These are phyloP conservation scores for Papiliotrema terrestris DNA, from an alignment of 1,284 basidiomycete species.

Conservation along the genomic window DNA sequence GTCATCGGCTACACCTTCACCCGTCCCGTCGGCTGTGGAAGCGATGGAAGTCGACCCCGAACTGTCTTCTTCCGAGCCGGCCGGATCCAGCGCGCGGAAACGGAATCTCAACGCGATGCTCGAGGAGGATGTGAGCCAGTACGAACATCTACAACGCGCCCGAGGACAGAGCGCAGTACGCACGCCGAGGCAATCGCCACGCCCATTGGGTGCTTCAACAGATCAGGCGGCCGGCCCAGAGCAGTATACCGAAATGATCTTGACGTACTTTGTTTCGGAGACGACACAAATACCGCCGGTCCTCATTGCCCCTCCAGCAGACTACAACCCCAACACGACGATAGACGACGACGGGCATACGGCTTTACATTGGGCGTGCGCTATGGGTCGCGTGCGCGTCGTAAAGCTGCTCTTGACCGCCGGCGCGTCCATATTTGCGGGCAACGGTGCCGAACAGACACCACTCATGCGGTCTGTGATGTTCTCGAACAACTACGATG, in stretches of 20 bases:
- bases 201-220: conserved; percentile 16
- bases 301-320: conserved; percentile 80
- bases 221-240: conserved; percentile 43
- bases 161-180: conserved; percentile 41
- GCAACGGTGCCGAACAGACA: conserved; percentile 95
- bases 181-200: conserved; percentile 34
- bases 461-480: conserved; percentile 98
- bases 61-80: conserved; percentile 6
- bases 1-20: conserved; percentile 83
- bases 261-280: conserved; percentile 99
- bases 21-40: conserved; percentile 56
- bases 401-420: conserved; percentile 92
- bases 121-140: conserved; percentile 37
- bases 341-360: conserved; percentile 99
- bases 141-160: conserved; percentile 33
- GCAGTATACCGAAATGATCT: conserved; percentile 86
- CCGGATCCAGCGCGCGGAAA: conserved; percentile 24
- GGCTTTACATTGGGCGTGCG: conserved; percentile 96
- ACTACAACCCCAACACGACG: conserved; percentile 93
- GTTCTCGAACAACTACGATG: conserved; percentile 99
- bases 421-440: conserved; percentile 94
- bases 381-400: conserved; percentile 96
- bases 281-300: conserved; percentile 86
- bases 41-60: conserved; percentile 20
- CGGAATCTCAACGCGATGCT: conserved; percentile 34